phyloP scores from a whole-genome alignment of 2,329 filamentous ascomycete genomes.

The Talaromyces sp. region DNA sequence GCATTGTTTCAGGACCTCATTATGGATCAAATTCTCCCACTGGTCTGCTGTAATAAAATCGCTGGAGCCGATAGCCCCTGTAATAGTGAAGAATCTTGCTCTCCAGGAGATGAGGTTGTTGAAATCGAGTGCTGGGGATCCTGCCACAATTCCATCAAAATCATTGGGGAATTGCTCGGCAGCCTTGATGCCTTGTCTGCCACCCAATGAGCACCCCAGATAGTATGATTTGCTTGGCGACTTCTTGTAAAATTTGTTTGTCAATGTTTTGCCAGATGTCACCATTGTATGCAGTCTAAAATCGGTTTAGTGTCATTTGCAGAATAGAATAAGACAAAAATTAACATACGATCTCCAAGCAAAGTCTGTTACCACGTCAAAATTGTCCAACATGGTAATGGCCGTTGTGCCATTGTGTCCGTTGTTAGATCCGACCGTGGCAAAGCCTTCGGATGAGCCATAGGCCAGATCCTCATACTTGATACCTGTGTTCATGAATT shows the following conservation, averaged over 20 bases:
- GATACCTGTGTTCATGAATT: slow-evolving; percentile 26
- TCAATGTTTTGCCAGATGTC: slow-evolving; percentile 21
- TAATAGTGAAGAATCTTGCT: slow-evolving; percentile 19
- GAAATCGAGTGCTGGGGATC: slow-evolving; percentile 24
- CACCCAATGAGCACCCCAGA: slow-evolving; percentile 13
- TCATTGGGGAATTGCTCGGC: slow-evolving; percentile 50
- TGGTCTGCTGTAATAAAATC: slow-evolving; percentile 7
- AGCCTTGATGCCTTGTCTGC: slow-evolving; percentile 18
- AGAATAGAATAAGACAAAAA: slow-evolving; percentile 27
- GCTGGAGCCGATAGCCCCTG: background rate
- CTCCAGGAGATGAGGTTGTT: slow-evolving; percentile 41
- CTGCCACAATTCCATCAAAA: slow-evolving; percentile 52
- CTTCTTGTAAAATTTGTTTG: slow-evolving; percentile 33
- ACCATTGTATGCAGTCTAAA: slow-evolving; percentile 4
- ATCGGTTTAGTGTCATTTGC: background rate
- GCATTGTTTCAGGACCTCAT: slow-evolving; percentile 32
- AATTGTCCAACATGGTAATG: slow-evolving; percentile 41
- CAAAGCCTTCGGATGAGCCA: slow-evolving; percentile 38
- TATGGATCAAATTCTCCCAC: slow-evolving; percentile 26
- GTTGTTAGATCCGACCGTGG: slow-evolving; percentile 45
- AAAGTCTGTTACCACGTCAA: slow-evolving; percentile 45
- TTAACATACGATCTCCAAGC: slow-evolving; percentile 32
- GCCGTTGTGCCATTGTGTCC: slow-evolving; percentile 47
- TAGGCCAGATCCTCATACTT: slow-evolving; percentile 43
- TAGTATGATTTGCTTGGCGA: slow-evolving; percentile 21